These are phyloP conservation scores for Zygosaccharomyces bisporus DNA, from an alignment of 805 yeast genomes.

Conservation along the genomic window DNA sequence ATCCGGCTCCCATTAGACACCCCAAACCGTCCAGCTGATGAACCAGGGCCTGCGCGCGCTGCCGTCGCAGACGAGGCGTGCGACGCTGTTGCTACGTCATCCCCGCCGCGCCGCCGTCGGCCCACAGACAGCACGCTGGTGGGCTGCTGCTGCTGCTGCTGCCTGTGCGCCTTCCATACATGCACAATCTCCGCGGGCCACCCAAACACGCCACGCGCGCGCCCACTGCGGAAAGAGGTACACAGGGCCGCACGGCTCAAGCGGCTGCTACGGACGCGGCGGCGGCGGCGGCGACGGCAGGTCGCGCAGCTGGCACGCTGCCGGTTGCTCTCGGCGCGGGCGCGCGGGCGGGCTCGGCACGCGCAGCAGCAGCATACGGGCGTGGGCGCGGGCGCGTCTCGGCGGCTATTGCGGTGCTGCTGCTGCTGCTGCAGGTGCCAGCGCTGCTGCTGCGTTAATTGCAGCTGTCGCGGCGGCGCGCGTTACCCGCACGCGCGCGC, in stretches of 20 bases:
- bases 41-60: too few species aligned
- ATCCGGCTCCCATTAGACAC: too few species aligned
- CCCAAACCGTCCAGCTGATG: too few species aligned
- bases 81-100: background rate
- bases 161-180: background rate
- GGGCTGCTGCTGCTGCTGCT: too few species aligned
- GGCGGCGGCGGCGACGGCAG: too few species aligned
- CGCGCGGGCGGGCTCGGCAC: too few species aligned
- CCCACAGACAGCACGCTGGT: background rate
- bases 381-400: too few species aligned
- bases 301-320: background rate
- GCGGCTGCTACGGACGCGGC: background rate
- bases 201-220: background rate
- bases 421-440: background rate
- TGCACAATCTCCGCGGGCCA: too few species aligned
- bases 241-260: background rate
- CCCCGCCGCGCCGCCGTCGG: background rate
- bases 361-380: too few species aligned
- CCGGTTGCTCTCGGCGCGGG: background rate
- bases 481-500: background rate
- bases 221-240: background rate
- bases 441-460: background rate
- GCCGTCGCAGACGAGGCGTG: too few species aligned
- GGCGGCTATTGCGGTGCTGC: background rate
- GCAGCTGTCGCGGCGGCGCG: background rate